A percentile compares a stretch with the other conserved stretches of the same genome.
Conservation (phyloP, 495 filamentous ascomycete genomes). For the Penicillium argentinense region DNA sequence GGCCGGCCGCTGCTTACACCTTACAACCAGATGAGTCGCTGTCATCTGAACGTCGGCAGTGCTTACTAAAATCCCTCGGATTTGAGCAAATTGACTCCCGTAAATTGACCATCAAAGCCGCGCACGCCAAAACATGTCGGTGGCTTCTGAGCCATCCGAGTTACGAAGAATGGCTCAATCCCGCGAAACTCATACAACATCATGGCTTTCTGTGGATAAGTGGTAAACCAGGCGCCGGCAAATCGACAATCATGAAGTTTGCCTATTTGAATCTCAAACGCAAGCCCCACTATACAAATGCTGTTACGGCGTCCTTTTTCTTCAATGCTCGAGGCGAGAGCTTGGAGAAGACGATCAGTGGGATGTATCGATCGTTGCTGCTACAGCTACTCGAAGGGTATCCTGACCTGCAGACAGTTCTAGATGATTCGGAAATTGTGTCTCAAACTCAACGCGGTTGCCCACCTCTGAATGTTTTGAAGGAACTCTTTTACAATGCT, state of each 20-base stretch:
- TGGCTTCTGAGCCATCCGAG: conserved; percentile 46
- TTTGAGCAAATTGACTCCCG: conserved; percentile 34
- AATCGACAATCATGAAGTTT: conserved; percentile 55
- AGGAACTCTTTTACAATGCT: conserved; percentile 19
- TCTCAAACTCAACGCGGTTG: conserved; percentile 1
- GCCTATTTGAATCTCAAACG: conserved; percentile 23
- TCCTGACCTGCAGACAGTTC: conserved; percentile 24
- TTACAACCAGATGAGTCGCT: too few relatives aligned
- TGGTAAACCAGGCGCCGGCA: conserved; percentile 57
- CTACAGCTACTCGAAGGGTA: conserved; percentile 30
- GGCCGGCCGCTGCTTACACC: too few relatives aligned
- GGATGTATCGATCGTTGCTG: conserved; percentile 57
- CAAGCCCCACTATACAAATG: background rate
- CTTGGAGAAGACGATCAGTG: conserved; percentile 50
- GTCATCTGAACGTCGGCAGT: too few relatives aligned
- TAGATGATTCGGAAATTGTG: conserved; percentile 20
- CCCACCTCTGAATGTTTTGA: conserved; percentile 19
- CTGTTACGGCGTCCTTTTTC: conserved; percentile 46
- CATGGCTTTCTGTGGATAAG: conserved; percentile 58
- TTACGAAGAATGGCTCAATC: conserved; percentile 51
- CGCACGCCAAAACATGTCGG: conserved; percentile 42
- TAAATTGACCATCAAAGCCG: conserved; percentile 20
- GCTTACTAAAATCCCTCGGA: conserved; percentile 18
- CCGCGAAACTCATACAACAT: conserved; percentile 31
- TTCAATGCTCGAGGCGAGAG: conserved; percentile 49